These are phyloP conservation scores for Ceratocystis lukuohia DNA, from an alignment of 2,329 filamentous ascomycete species.

Conservation along the genomic window DNA sequence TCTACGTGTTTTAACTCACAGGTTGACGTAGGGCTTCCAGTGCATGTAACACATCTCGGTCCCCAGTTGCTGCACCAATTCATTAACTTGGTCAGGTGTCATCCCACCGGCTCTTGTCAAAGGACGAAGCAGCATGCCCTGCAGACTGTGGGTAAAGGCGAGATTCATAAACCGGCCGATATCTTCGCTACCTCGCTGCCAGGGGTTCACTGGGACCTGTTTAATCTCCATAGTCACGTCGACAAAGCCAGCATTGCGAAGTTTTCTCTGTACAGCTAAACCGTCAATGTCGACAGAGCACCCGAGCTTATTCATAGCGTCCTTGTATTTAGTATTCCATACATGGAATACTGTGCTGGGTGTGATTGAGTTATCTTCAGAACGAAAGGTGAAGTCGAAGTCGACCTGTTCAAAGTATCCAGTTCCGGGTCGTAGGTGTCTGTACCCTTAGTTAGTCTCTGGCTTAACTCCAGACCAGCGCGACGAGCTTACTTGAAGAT, in stretches of 20 bases:
- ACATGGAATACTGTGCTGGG: slow-evolving; percentile 43
- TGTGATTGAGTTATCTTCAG: slow-evolving; percentile 51
- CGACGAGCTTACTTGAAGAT: slow-evolving; percentile 43
- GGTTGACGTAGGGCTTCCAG: slow-evolving; percentile 58
- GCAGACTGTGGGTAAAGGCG: slow-evolving; percentile 57
- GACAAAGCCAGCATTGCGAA: slow-evolving; percentile 62
- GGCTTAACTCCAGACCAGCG: background rate
- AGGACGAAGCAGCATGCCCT: slow-evolving; percentile 59
- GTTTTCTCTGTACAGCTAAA: slow-evolving; percentile 26
- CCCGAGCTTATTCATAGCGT: slow-evolving; percentile 51
- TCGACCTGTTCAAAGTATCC: slow-evolving; percentile 81
- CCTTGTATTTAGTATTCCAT: slow-evolving; percentile 58
- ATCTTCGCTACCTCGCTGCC: slow-evolving; percentile 51
- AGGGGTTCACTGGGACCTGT: slow-evolving; percentile 59
- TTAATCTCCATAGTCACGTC: slow-evolving; percentile 61
- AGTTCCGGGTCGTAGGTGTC: slow-evolving; percentile 60
- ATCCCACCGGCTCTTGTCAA: slow-evolving; percentile 42
- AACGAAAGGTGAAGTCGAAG: slow-evolving; percentile 66
- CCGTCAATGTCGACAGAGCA: slow-evolving; percentile 49
- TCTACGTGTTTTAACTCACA: slow-evolving; percentile 43
- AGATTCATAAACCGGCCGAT: slow-evolving; percentile 77
- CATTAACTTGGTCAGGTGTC: slow-evolving; percentile 46
- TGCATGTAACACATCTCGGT: slow-evolving; percentile 55
- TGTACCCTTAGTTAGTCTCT: slow-evolving; percentile 25
- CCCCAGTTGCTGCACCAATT: slow-evolving; percentile 49